These are phyloP conservation scores for Persicaria tinctoria DNA, from an alignment of 148 eudicot genomes.

Conservation along the genomic window DNA sequence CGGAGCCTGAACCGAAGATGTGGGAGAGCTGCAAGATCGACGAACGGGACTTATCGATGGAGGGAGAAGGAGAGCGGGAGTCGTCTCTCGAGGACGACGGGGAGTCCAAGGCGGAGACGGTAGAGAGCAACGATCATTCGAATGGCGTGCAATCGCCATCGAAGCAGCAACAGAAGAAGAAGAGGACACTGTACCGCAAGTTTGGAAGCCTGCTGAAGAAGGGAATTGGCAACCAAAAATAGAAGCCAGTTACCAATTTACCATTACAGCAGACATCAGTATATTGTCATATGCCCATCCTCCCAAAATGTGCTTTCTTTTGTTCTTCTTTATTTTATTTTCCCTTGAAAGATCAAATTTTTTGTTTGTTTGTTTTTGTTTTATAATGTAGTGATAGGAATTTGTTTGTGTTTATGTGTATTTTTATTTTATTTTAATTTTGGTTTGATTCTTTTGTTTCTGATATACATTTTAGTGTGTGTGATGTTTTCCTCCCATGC, in stretches of 20 bases:
- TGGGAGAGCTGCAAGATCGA: constrained; percentile 83
- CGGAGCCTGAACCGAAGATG: constrained; percentile 58
- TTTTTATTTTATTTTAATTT: too few relatives aligned
- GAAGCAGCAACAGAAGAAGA: constrained; percentile 54
- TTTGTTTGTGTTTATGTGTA: constrained; percentile 20
- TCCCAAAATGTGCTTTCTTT: constrained; percentile 8
- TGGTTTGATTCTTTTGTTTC: constrained; percentile 25
- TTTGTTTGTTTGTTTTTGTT: neutral
- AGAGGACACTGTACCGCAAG: constrained; percentile 67
- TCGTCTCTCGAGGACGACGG: constrained; percentile 61
- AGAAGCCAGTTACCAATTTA: constrained; percentile 17
- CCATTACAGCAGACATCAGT: neutral
- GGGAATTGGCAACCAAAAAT: constrained; percentile 52
- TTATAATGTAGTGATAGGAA: constrained; percentile 7
- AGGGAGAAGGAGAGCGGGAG: constrained; percentile 58
- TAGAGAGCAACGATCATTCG: constrained; percentile 31
- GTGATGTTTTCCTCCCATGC: neutral
- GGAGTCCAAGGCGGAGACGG: constrained; percentile 48
- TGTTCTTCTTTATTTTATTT: neutral
- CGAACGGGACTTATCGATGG: constrained; percentile 49
- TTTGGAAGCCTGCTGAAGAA: constrained; percentile 85
- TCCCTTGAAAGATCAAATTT: neutral
- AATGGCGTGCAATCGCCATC: constrained; percentile 51
- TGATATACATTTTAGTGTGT: neutral
- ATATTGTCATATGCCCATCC: neutral